Evolutionary conservation across 495 filamentous ascomycete species (phyloP).

Genomic region (Penicillium pulvis): DNA sequence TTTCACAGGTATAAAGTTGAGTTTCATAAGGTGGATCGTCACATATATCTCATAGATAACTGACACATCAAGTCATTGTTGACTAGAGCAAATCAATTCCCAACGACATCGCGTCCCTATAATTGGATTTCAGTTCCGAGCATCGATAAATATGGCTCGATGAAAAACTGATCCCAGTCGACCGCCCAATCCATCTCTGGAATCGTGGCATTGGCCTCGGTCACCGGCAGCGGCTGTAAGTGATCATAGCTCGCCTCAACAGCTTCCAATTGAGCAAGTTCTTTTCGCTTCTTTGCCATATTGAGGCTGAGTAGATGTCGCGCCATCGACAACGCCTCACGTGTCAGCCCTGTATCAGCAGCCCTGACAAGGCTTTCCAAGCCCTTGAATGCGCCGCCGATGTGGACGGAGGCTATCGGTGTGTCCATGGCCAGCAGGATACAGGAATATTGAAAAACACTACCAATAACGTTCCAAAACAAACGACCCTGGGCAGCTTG

Average conservation of each 20-base stretch:
- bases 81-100: no score
- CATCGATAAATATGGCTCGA: conserved; percentile 33
- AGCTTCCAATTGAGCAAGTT: conserved; percentile 32
- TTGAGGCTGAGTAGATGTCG: conserved; percentile 32
- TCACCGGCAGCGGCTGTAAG: neutral
- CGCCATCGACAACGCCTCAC: conserved; percentile 34
- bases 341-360: conserved; percentile 31
- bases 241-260: conserved; percentile 28
- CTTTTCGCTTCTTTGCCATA: conserved; percentile 33
- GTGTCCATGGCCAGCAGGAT: conserved; percentile 35
- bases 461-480: conserved; percentile 38
- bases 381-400: conserved; percentile 27
- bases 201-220: conserved; percentile 13
- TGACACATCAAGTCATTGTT: no score
- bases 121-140: conserved; percentile 24
- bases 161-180: conserved; percentile 35
- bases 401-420: conserved; percentile 24
- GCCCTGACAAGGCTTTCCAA: conserved; percentile 33
- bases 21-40: no score
- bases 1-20: no score
- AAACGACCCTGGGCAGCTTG: conserved; percentile 28
- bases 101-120: conserved; percentile 2
- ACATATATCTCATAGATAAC: no score
- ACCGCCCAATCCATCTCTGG: conserved; percentile 26
- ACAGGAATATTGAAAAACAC: conserved; percentile 35